Conservation (phyloP, 140 eudicot species). For the Anethum foeniculum region DNA sequence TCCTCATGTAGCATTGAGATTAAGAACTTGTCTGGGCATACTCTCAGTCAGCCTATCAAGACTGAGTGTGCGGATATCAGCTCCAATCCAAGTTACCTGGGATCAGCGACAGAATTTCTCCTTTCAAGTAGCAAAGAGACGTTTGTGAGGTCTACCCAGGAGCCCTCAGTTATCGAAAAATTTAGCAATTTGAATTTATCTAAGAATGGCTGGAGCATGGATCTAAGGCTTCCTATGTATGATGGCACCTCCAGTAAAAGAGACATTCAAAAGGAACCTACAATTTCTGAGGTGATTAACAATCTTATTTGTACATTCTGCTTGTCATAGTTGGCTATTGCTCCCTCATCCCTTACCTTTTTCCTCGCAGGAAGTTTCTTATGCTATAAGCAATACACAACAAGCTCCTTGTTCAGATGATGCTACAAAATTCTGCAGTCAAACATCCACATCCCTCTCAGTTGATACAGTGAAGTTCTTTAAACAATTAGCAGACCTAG, state of each 20-base stretch:
- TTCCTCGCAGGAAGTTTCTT: background rate
- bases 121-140: background rate
- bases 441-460: slow-evolving; percentile 5
- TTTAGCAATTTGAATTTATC: background rate
- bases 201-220: background rate
- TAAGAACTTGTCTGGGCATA: background rate
- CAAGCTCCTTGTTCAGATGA: background rate
- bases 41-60: slow-evolving; percentile 2
- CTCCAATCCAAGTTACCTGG: background rate
- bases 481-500: background rate
- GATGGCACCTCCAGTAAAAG: background rate
- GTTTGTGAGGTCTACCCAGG: background rate
- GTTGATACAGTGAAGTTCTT: background rate
- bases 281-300: background rate
- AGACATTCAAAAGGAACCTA: background rate
- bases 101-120: background rate
- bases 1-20: background rate
- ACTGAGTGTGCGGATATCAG: background rate
- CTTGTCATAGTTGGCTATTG: background rate
- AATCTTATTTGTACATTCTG: background rate
- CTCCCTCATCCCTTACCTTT: background rate
- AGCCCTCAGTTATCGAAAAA: background rate
- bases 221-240: background rate
- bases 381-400: background rate
- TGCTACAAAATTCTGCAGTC: background rate